Base-by-base conservation (phyloP, 2,329 filamentous ascomycete species). In the Ceratocystiopsis minuta region DNA sequence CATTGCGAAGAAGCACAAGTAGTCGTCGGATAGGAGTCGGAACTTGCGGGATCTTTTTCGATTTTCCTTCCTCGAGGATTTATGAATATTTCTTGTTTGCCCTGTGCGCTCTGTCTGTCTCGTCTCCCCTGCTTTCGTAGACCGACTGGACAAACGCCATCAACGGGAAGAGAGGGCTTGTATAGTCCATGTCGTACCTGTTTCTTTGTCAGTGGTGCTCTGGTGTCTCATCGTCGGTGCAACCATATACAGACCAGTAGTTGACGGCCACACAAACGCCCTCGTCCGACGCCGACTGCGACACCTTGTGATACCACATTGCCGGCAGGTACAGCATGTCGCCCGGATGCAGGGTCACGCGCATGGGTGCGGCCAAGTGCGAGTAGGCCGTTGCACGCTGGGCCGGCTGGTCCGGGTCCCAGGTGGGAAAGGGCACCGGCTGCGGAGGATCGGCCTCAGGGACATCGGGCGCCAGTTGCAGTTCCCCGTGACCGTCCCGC, bases 271-370 rank as follows among this genome's bases (percentile, higher is more conserved):
- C 74, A 36, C 81, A 84, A 31, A 87, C 73, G 0, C 77, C 78
- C 47, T 86, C 80, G 0, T 72, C 62, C 0, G 66, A 67, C 48
- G 73, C 76, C 2, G 70, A 75, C 54, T 90, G 83, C 7, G 71
- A 75, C 5, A 90, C 83, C 55, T 88, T 86, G 55, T 90, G 83
- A 54, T 82, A 84, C 83, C 83, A 90, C 66, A 87, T 71, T 6
- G 80, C 76, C 7, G 83, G 83, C 28, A 90, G 61, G 58, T 90
- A 90, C 15, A 90, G 57, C 75, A 90, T 83, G 54, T 90, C 83
- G 0, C 82, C 82, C 11, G 75, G 69, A 1, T 77, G 57, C 3
- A 90, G 58, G 0, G 76, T 80, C 1, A 87, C 74, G n/a, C 68
- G 63, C 47, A 85, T 51, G 7, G 80, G 77, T 38, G 60, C 59